Evolutionary conservation across 108 stramenopile species (phyloP), one percentile per base, ranked within the genome.

Genomic region (Stephanodiscus minutulus): DNA sequence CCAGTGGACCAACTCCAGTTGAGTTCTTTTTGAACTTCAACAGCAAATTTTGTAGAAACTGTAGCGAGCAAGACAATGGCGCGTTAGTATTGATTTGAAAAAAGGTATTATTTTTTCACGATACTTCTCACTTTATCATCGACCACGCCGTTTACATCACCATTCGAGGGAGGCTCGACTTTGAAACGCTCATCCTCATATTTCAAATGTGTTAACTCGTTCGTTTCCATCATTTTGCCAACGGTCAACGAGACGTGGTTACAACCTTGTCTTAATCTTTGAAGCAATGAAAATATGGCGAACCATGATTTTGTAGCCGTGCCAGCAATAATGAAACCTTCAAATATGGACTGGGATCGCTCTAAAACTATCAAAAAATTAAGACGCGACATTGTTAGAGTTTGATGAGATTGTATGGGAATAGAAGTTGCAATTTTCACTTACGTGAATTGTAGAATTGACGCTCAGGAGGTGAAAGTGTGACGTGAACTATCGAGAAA

Each of bases 241-340:
- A 92, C 88, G 3, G 91, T 92, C 56, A 95, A 67, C 5, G 90
- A 87, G 2, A 95, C 89, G 46, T 95, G 94, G 62, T 91, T 88
- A 69, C 94, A 95, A 22, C 74, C 81, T 68, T 91, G 91, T 21
- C 94, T 83, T 8, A 95, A 69, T 20, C 94, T 82, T 49, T 88
- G 82, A n/a, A 95, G 56, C 48, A 95, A 66, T 2, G 88, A 81
- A 66, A 95, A 91, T 52, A 95, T 95, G 35, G 87, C 83, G 74
- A 95, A 73, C 83, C 86, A 95, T 1, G 88, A 88, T 58, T 90
- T 92, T 13, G 88, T 76, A 10, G 87, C 91, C 17, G 77, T 89
- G 6, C 94, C 94, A 21, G 68, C 61, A 20, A 76, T 72, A 7
- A 95, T 55, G 63, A 83, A 89, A 10, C 91, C 91, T 27, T 92